Conservation (phyloP, 345 rosid genomes). For the Dimocarpus longan region DNA sequence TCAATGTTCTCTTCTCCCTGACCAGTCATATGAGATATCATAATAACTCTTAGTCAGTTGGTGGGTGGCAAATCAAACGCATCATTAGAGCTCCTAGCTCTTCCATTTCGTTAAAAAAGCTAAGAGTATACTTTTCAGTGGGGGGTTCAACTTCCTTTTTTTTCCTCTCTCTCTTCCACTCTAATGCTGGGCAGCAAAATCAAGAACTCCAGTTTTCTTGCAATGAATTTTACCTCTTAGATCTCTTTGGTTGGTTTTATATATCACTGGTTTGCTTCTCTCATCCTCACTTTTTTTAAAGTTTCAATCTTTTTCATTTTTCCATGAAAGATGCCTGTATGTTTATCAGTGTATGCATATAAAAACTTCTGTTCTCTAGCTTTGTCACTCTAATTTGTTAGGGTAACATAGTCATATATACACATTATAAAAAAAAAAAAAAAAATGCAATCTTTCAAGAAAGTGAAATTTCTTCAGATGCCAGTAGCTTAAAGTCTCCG, state of each 20-base stretch:
- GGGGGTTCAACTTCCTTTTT: background rate
- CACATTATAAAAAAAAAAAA: background rate
- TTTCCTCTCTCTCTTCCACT: too few relatives aligned
- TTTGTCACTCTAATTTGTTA: background rate
- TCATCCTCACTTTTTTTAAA: background rate
- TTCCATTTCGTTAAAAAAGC: background rate
- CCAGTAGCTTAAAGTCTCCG: background rate
- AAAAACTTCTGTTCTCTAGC: background rate
- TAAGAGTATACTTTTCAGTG: background rate
- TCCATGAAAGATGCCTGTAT: too few relatives aligned
- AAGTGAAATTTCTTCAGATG: background rate
- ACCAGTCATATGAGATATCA: background rate
- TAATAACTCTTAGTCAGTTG: background rate
- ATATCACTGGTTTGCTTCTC: constrained; percentile 8
- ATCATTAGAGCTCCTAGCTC: background rate
- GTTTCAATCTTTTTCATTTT: background rate
- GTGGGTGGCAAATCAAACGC: constrained; percentile 1
- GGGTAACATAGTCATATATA: background rate
- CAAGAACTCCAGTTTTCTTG: background rate
- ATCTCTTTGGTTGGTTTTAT: constrained; percentile 6
- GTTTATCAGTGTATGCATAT: background rate
- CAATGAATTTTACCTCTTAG: background rate
- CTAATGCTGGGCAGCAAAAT: background rate
- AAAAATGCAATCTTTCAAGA: background rate
- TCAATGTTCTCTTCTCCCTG: background rate